Base-by-base conservation (phyloP, 495 filamentous ascomycete genomes). In the Hyaloscypha variabilis region DNA sequence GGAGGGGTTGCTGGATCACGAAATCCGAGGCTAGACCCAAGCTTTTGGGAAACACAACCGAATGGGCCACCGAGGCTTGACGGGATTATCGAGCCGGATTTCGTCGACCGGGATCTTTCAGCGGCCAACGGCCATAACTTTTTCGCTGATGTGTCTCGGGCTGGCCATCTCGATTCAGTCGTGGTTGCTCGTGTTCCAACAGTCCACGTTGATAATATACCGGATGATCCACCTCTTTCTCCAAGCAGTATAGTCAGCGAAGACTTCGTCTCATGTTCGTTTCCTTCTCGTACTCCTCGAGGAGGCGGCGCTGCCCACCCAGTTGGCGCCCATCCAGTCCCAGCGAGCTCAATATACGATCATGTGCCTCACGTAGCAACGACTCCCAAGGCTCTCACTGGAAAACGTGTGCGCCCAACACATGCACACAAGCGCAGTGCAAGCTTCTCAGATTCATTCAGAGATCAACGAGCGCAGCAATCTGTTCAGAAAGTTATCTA, bases 211-310 rank as follows among this genome's bases (percentile, higher is more conserved):
- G 34, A 52, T n/a, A 23, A 46, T 42, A n/a, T 14, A 21, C 24
- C 23, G 55, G 53, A 65, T 31, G 62, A 70, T 39, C 68, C 64
- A 8, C 72, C 72, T n/a, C 36, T 67, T 42, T 85, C 83, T 8
- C 83, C 83, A 29, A 81, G 71, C 21, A 86, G 83, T 69, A 77
- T 82, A 34, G 73, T 77, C 17, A 86, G 83, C 64, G 73, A 84
- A 52, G 82, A 91, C 69, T 90, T 89, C 30, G 78, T 91, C 0
- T 97, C 93, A 2, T 97, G 93, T 74, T 94, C 93, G 51, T 85
- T 96, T 64, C 93, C 92, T 39, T 86, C 85, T 3, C 90, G 84
- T 74, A 82, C 76, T 1, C 31, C 31, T 34, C 76, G 77, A 36
- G 78, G 77, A 30, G 69, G 77, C 23, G 78, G 84, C n/a, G 82